Conservation (phyloP, 202 grass and related monocot genomes). For the Dendrocalamus latiflorus region DNA sequence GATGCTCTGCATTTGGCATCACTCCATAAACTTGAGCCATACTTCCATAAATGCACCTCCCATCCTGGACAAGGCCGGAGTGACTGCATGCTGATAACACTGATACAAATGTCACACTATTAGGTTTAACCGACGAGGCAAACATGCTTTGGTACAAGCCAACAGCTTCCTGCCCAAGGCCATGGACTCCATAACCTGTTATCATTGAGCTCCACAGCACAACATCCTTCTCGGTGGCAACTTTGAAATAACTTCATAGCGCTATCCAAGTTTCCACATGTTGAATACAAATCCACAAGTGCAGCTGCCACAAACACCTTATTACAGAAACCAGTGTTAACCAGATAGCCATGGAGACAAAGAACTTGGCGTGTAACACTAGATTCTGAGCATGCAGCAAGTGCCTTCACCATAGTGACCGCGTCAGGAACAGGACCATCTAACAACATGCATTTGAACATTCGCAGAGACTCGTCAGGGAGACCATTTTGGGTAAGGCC, state of each 20-base stretch:
- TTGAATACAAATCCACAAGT: constrained; percentile 62
- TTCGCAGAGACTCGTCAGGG: constrained; percentile 31
- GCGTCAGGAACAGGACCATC: constrained; percentile 44
- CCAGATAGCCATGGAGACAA: constrained; percentile 56
- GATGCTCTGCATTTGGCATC: constrained; percentile 42
- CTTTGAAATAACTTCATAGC: constrained; percentile 47
- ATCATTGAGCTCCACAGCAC: constrained; percentile 75
- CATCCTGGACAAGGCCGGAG: constrained; percentile 51
- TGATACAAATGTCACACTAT: constrained; percentile 40
- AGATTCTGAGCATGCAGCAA: constrained; percentile 39
- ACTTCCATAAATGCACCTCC: constrained; percentile 45
- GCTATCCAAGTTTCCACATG: constrained; percentile 47
- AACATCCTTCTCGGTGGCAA: constrained; percentile 45
- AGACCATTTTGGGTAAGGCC: constrained; percentile 52
- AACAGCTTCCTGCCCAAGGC: constrained; percentile 49
- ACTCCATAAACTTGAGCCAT: constrained; percentile 50
- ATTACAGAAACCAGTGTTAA: constrained; percentile 43
- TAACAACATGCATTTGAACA: constrained; percentile 50
- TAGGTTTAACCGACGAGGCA: constrained; percentile 45
- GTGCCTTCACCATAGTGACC: constrained; percentile 58
- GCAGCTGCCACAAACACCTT: constrained; percentile 51
- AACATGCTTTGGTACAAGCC: constrained; percentile 50
- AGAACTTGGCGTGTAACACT: constrained; percentile 36
- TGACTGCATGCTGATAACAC: constrained; percentile 71
- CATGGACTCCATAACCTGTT: constrained; percentile 64